These are phyloP conservation scores for Prunus dulcis DNA, from an alignment of 306 rosid genomes.

Conservation along the genomic window DNA sequence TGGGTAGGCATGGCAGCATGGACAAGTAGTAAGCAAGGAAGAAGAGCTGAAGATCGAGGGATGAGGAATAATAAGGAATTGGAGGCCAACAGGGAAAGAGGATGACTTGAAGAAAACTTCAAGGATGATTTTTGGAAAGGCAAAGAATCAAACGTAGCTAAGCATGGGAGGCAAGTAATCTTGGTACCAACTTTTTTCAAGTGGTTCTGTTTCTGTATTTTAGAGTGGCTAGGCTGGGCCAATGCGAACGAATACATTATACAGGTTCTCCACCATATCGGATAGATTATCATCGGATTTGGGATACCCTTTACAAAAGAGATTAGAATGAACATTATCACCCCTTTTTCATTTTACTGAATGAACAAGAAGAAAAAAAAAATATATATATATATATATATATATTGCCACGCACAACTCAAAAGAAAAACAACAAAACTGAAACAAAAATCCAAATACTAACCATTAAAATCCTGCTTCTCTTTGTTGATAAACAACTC, in stretches of 20 bases:
- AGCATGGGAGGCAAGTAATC: slow-evolving; percentile 51
- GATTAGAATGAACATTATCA: too few species aligned
- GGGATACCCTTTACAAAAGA: too few species aligned
- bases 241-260: too few species aligned
- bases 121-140: slow-evolving; percentile 70
- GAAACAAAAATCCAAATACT: not conserved
- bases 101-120: slow-evolving; percentile 78
- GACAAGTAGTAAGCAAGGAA: slow-evolving; percentile 17
- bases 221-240: not conserved
- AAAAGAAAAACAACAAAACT: not conserved
- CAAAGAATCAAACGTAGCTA: slow-evolving; percentile 63
- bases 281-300: too few species aligned
- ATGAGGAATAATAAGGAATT: slow-evolving; percentile 18
- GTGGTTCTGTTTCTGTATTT: not conserved
- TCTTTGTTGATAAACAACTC: not conserved
- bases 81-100: slow-evolving; percentile 42
- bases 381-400: too few species aligned
- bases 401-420: too few species aligned
- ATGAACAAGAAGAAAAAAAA: too few species aligned
- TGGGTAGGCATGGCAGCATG: slow-evolving; percentile 35
- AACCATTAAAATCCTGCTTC: not conserved
- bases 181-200: slow-evolving; percentile 13
- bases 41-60: slow-evolving; percentile 8
- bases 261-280: too few species aligned
- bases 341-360: too few species aligned